These are phyloP conservation scores for Colletotrichum sp. DNA, from an alignment of 2,329 filamentous ascomycete genomes.

Conservation along the genomic window DNA sequence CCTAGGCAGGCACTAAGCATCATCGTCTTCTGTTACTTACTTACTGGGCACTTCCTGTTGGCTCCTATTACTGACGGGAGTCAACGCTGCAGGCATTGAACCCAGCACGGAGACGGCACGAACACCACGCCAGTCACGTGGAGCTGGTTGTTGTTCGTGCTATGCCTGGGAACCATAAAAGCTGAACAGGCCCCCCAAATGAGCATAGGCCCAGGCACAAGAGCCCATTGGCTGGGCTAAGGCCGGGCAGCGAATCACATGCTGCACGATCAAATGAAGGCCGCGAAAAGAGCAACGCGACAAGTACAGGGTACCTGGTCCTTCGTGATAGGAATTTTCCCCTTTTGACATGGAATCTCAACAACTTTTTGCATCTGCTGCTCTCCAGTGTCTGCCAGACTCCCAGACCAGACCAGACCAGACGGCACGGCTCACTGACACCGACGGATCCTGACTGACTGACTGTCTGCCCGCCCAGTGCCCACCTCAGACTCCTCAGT, in stretches of 20 bases:
- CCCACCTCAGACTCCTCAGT: neutral
- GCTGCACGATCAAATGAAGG: constrained; percentile 22
- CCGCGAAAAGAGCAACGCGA: neutral
- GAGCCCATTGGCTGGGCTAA: neutral
- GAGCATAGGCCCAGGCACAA: constrained; percentile 12
- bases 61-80: neutral
- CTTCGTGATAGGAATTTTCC: constrained; percentile 24
- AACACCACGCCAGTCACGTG: neutral
- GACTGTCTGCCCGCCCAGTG: neutral
- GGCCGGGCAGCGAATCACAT: constrained; percentile 18
- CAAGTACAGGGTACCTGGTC: constrained; percentile 21
- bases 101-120: neutral
- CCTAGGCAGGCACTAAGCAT: neutral
- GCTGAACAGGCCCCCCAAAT: constrained; percentile 10
- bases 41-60: neutral
- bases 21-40: neutral
- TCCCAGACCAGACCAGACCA: neutral
- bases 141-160: neutral
- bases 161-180: constrained; percentile 4
- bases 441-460: neutral
- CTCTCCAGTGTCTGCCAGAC: neutral
- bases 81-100: neutral
- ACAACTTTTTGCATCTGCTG: constrained; percentile 23
- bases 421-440: neutral
- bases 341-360: constrained; percentile 23